Evolutionary conservation across 2,329 filamentous ascomycete species (phyloP), one percentile per base, ranked within the genome.

Genomic region (Aspergillus sp.): DNA sequence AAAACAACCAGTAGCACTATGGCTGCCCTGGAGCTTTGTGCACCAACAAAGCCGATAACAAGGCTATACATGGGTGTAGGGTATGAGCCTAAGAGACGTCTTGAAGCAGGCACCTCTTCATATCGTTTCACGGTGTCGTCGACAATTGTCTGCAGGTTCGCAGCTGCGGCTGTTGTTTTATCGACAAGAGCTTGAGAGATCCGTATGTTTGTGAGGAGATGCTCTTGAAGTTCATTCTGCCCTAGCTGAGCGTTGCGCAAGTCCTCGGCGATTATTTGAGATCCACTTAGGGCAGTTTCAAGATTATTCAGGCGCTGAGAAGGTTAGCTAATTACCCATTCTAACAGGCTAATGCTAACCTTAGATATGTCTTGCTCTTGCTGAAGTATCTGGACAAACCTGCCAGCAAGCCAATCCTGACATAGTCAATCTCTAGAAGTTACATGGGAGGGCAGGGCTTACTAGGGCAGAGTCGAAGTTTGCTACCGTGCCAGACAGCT

Each of bases 391-490:
- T 66, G 49, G 15, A 62, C 60, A 50, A 75, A 64, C 38, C 66
- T 68, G 30, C 59, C 68, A 8, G 64, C 66, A 3, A 76, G 56
- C 71, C 71, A 75, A 66, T 73, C 70, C 75, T 77, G 38, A 8
- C 44, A 41, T 4, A 23, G 39, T 68, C 25, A 70, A 47, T 25
- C 39, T 36, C n/a, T 15, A 5, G 41, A 30, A 8, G 4, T 21
- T 10, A 2, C 17, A 8, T 39, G 44, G n/a, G 2, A 17, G 39
- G 8, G 19, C 8, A 23, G 2, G 13, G 52, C 64, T 53, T 71
- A 78, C 78, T 57, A 80, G 54, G 38, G 75, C 73, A 8, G 69
- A 61, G 44, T 77, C 71, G 15, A 79, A 67, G 11, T 59, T 66
- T 2, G 62, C 62, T 55, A 80, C 63, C 27, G 66, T 68, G 32